Conservation (phyloP, 441 rosid species). For the Adansonia rubrostipa region DNA sequence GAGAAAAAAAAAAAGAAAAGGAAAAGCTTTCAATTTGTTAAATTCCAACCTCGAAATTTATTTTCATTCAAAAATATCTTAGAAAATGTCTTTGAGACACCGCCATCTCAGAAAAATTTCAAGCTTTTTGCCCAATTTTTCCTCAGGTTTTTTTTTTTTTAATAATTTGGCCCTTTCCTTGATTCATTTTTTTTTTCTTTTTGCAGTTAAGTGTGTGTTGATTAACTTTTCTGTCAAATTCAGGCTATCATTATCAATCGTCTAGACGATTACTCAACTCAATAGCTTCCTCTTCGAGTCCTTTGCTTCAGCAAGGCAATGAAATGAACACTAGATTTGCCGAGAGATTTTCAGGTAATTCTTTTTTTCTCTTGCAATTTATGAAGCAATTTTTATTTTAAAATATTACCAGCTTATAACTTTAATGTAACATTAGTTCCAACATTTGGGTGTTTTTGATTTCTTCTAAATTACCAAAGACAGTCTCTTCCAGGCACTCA, state of each 20-base stretch:
- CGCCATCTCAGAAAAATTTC: slow-evolving; percentile 45
- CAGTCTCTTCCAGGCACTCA: slow-evolving; percentile 69
- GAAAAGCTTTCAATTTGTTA: too few species aligned
- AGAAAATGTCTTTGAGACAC: slow-evolving; percentile 46
- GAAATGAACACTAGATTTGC: slow-evolving; percentile 23
- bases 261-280: slow-evolving; percentile 29
- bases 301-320: slow-evolving; percentile 27
- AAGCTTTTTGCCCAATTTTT: slow-evolving; percentile 42
- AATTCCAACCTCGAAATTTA: neutral
- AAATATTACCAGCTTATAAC: neutral
- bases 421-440: neutral
- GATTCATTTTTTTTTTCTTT: slow-evolving; percentile 12
- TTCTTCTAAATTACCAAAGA: slow-evolving; percentile 48
- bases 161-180: neutral
- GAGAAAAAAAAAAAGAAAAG: neutral
- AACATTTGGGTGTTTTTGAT: neutral
- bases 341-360: slow-evolving; percentile 47
- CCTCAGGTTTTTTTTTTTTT: slow-evolving; percentile 39
- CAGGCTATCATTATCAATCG: slow-evolving; percentile 39
- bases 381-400: neutral
- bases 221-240: slow-evolving; percentile 16
- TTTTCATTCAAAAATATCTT: neutral
- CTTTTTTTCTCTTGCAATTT: slow-evolving; percentile 4
- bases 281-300: slow-evolving; percentile 31
- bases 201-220: slow-evolving; percentile 9